phyloP scores from a whole-genome alignment of 257 asterid species.

The Solanum appendiculatum region DNA sequence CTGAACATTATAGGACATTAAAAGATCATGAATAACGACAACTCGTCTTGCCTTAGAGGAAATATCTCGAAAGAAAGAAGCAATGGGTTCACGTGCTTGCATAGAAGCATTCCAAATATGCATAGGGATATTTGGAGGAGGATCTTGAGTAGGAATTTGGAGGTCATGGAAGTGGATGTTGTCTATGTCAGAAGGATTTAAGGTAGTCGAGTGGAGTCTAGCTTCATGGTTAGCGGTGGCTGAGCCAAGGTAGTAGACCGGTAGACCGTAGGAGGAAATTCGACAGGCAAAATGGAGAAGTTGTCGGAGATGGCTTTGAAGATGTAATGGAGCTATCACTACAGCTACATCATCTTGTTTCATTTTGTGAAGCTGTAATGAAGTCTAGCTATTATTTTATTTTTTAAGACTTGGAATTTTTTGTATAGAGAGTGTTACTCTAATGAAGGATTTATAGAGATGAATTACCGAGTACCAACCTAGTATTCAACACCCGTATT shows the following conservation, averaged over 20 bases:
- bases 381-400: no score
- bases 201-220: not conserved
- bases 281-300: slow-evolving; percentile 8
- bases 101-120: not conserved
- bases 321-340: slow-evolving; percentile 1
- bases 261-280: not conserved
- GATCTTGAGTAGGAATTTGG: not conserved
- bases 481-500: no score
- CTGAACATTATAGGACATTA: slow-evolving; percentile 18
- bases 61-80: not conserved
- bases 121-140: not conserved
- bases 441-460: no score
- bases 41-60: not conserved
- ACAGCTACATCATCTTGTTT: not conserved
- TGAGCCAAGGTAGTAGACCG: not conserved
- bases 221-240: not conserved
- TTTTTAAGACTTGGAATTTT: no score
- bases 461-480: no score
- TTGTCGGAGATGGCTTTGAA: slow-evolving; percentile 10
- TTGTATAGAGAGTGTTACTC: no score
- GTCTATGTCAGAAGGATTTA: not conserved
- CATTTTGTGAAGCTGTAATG: no score
- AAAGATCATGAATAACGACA: slow-evolving; percentile 18
- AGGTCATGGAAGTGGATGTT: not conserved
- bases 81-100: slow-evolving; percentile 14